Evolutionary conservation across 2,329 filamentous ascomycete genomes (phyloP).

Genomic region (Calonectria hawksworthii): DNA sequence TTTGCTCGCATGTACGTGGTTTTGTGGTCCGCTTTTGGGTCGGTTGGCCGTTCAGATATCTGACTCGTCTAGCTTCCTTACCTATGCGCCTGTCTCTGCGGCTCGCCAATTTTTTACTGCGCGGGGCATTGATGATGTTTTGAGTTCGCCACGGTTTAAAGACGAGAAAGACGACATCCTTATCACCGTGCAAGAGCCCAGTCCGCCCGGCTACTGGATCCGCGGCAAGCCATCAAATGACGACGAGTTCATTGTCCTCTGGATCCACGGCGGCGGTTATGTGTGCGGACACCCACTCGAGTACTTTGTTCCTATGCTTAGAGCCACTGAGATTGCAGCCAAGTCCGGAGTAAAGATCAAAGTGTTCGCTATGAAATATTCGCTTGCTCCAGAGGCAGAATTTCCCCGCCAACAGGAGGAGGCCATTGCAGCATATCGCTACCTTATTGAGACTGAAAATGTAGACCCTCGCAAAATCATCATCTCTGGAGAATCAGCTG

Average conservation of each 20-base stretch:
- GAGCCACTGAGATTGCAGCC: conserved; percentile 1
- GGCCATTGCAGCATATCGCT: background rate
- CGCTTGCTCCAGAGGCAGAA: background rate
- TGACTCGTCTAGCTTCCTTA: background rate
- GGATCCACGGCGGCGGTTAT: conserved; percentile 3
- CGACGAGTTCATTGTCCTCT: background rate
- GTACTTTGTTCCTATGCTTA: background rate
- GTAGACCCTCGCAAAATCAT: background rate
- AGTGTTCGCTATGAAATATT: background rate
- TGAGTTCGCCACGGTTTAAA: background rate
- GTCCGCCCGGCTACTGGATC: background rate
- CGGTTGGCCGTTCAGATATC: background rate
- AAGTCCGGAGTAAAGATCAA: background rate
- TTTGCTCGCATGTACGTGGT: background rate
- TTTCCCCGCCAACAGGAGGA: conserved; percentile 4
- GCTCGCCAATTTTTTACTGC: background rate
- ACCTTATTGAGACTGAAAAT: conserved; percentile 2
- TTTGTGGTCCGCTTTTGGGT: background rate
- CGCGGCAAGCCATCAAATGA: background rate
- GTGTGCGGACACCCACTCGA: background rate
- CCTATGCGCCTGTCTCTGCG: background rate
- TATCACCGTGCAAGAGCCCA: background rate
- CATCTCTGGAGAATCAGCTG: conserved; percentile 3
- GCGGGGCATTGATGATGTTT: background rate
- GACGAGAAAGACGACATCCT: background rate